phyloP scores from a whole-genome alignment of 768 basidiomycete species.

The Collybia sordida region DNA sequence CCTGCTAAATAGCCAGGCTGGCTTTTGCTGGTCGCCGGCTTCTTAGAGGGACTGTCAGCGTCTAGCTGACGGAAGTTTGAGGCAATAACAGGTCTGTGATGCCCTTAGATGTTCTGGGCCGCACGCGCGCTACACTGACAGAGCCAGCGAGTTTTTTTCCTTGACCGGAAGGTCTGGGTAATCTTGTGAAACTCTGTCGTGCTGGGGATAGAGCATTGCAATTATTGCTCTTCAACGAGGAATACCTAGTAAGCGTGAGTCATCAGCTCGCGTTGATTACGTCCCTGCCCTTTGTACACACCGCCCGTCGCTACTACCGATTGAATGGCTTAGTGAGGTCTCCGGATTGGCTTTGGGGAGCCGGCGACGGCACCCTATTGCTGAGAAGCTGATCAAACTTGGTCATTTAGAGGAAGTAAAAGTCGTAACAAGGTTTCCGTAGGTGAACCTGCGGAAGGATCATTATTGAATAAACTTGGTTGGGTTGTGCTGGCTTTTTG shows the following conservation, averaged over 20 bases:
- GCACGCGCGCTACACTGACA: conserved; percentile 88
- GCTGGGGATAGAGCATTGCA: conserved; percentile 89
- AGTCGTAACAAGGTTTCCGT: conserved; percentile 81
- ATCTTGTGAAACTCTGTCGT: conserved; percentile 80
- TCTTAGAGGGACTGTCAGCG: conserved; percentile 73
- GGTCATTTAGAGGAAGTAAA: conserved; percentile 86
- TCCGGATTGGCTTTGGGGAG: conserved; percentile 74
- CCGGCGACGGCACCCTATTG: conserved; percentile 45
- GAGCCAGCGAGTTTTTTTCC: conserved; percentile 65
- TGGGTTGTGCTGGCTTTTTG: conserved; percentile 30
- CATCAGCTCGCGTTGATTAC: conserved; percentile 82
- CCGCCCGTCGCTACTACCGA: conserved; percentile 89
- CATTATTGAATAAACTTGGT: conserved; percentile 48
- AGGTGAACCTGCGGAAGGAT: conserved; percentile 84
- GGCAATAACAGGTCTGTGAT: conserved; percentile 92
- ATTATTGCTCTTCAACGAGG: conserved; percentile 92
- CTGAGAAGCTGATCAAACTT: conserved; percentile 69
- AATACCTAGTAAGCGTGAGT: conserved; percentile 88
- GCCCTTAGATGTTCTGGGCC: conserved; percentile 90
- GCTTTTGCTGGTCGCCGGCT: conserved; percentile 9
- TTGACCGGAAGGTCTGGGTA: conserved; percentile 47
- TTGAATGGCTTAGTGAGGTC: conserved; percentile 90
- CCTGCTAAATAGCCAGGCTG: conserved; percentile 18
- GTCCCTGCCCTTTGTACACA: conserved; percentile 29
- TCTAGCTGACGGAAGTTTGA: conserved; percentile 84